phyloP scores from a whole-genome alignment of 106 monocot species.

The Chionographis japonica region DNA sequence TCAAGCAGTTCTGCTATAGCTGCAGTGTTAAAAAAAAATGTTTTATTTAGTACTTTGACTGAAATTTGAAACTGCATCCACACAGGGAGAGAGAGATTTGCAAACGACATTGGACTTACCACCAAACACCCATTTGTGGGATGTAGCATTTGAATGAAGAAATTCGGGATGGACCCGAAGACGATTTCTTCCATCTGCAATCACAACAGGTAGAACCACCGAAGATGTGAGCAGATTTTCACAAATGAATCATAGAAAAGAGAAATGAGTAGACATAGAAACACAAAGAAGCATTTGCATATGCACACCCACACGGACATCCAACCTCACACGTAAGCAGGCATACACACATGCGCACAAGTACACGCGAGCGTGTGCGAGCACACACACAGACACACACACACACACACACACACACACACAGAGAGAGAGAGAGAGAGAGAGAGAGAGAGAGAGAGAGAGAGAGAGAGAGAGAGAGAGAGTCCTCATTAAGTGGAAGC shows the following conservation, averaged over 20 bases:
- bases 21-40: slow-evolving; percentile 29
- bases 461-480: no score
- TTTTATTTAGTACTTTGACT: not conserved
- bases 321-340: no score
- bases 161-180: slow-evolving; percentile 88
- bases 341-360: no score
- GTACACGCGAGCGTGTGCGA: no score
- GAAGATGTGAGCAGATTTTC: not conserved
- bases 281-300: no score
- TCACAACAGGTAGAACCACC: not conserved
- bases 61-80: not conserved
- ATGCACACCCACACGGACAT: no score
- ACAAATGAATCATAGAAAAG: slow-evolving; percentile 3
- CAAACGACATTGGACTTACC: slow-evolving; percentile 35
- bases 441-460: no score
- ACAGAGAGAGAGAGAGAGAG: no score
- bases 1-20: slow-evolving; percentile 96
- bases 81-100: not conserved
- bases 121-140: slow-evolving; percentile 98
- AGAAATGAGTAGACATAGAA: not conserved
- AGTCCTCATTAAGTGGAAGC: not conserved
- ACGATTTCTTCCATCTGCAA: slow-evolving; percentile 57
- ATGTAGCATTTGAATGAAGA: slow-evolving; percentile 98
- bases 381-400: no score
- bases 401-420: no score